Percentiles rank a stretch among this genome's conserved stretches.
Evolutionary conservation across 78 protist species (phyloP).

Genomic region (Guillardia theta): DNA sequence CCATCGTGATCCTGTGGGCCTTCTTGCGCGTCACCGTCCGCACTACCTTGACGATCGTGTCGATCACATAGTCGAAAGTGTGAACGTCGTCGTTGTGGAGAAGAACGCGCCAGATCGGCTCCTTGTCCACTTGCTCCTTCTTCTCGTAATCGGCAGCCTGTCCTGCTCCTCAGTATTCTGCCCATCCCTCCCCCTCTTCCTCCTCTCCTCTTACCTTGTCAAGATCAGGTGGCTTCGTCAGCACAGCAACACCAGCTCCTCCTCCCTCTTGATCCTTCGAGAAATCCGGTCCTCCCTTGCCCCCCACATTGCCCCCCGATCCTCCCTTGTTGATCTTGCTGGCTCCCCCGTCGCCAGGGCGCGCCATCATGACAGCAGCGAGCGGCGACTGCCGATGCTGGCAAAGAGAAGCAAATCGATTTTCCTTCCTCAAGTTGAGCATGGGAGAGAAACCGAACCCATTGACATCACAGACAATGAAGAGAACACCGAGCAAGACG

Average conservation of each 20-base stretch:
- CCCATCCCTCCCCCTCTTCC: not conserved
- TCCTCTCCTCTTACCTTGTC: not conserved
- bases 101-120: constrained; percentile 44
- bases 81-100: constrained; percentile 50
- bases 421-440: too few species aligned
- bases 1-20: constrained; percentile 38
- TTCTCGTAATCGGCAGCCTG: not conserved
- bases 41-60: constrained; percentile 36
- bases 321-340: too few species aligned
- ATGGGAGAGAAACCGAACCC: too few species aligned
- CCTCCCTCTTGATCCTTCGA: constrained; percentile 1
- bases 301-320: too few species aligned
- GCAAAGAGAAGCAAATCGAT: too few species aligned
- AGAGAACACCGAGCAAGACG: too few species aligned
- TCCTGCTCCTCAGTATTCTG: not conserved
- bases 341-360: too few species aligned
- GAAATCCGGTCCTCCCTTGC: too few species aligned
- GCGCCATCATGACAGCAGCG: too few species aligned
- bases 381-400: too few species aligned
- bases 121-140: constrained; percentile 38
- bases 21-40: constrained; percentile 38
- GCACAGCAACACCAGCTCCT: constrained; percentile 9
- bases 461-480: too few species aligned
- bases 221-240: constrained; percentile 15
- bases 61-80: constrained; percentile 29